A percentile compares a stretch with the other conserved stretches of the same genome.
These are phyloP conservation scores for Phytophthora sojae DNA, from an alignment of 352 stramenopile genomes.

Conservation along the genomic window DNA sequence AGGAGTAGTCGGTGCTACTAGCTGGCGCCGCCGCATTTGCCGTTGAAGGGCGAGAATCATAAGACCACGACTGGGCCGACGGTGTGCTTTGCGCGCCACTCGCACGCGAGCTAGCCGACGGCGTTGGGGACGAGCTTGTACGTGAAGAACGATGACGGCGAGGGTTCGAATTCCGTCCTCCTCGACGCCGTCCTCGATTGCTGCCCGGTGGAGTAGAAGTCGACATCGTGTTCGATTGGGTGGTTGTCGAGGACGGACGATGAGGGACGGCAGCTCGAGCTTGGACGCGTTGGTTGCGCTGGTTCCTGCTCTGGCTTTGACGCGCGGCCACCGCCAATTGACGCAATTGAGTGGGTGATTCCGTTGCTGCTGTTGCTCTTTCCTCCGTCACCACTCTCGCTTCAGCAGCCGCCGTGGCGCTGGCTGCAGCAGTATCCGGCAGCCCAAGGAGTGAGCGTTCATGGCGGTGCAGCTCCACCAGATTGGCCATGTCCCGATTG, in stretches of 20 bases:
- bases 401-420: not conserved
- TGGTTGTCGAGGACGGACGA: not conserved
- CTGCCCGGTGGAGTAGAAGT: not conserved
- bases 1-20: too few relatives aligned
- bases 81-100: too few relatives aligned
- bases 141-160: constrained; percentile 4
- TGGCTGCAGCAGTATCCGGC: not conserved
- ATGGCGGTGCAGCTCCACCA: constrained; percentile 18
- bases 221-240: not conserved
- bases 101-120: not conserved
- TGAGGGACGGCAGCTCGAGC: not conserved
- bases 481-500: constrained; percentile 11
- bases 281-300: not conserved
- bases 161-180: constrained; percentile 1
- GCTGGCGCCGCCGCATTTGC: too few relatives aligned
- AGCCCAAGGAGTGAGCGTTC: constrained; percentile 9
- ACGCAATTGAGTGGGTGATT: not conserved
- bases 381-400: too few relatives aligned
- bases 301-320: not conserved
- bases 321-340: not conserved
- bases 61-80: too few relatives aligned
- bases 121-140: constrained; percentile 7
- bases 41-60: too few relatives aligned
- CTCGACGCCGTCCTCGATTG: constrained; percentile 9
- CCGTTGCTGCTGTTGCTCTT: not conserved